Evolutionary conservation across 1,139 yeast genomes (phyloP), one percentile per base, ranked within the genome.

Genomic region (Petasospora rhodanensis): DNA sequence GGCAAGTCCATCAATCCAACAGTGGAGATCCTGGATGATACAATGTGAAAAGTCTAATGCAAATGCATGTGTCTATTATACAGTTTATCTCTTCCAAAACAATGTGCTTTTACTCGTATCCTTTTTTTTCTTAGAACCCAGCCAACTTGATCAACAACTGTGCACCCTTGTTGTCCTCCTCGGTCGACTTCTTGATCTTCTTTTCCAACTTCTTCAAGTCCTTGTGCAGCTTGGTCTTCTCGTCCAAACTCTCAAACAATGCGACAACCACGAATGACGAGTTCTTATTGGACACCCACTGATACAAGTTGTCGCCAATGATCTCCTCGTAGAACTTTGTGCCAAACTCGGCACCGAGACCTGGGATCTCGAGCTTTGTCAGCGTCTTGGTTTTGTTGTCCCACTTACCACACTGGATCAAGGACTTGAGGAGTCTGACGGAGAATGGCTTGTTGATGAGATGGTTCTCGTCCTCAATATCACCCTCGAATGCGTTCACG

Each of bases 401-500:
- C 74, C 87, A 87, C 53, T 73, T 76, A 56, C 89, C 84, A 59
- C 95, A 93, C 59, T 86, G 95, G 42, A 86, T 80, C 51, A 89
- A 66, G 4, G 85, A 68, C 58, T 87, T 82, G 46, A 89, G 64
- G 26, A 83, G 66, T 64, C 97, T 79, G 7, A 87, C 73, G 16
- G 85, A 72, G 54, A 81, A 81, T 38, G 94, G 83, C 53, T 77
- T 75, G 51, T 77, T 73, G 39, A 84, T 68, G 38, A 84, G 67
- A 51, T 80, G 91, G 31, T 73, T 79, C 49, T 78, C 84, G 24
- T 73, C 76, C 2, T 59, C 43, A n/a, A 84, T 70, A 40, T 82
- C 85, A 24, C 91, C 91, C 47, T 74, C 71, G 43, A 81, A 70
- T 19, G 76, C 68, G 14, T 71, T 74, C 35, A 77, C 66, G 8